Conservation (phyloP, 2,329 filamentous ascomycete species). For the Exophiala lecanii-corni region DNA sequence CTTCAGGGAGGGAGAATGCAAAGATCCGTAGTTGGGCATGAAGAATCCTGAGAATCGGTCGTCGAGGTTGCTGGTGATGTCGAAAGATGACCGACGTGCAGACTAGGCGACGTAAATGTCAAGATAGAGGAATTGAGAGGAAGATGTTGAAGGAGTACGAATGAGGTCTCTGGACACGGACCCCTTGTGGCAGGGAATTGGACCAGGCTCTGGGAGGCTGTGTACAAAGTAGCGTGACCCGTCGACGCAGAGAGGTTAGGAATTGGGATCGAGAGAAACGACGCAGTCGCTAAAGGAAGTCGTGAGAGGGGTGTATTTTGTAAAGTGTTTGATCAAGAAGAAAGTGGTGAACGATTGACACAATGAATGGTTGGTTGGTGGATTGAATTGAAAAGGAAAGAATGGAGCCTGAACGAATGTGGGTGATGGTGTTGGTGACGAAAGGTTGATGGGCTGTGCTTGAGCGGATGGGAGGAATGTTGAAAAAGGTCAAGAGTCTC, state of each 20-base stretch:
- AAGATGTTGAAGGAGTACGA: slow-evolving; percentile 5
- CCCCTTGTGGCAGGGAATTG: neutral
- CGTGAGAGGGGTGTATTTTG: too few relatives aligned
- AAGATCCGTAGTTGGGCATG: slow-evolving; percentile 73
- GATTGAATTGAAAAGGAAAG: slow-evolving; percentile 13
- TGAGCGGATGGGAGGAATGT: slow-evolving; percentile 12
- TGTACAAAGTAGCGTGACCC: slow-evolving; percentile 8
- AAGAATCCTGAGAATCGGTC: slow-evolving; percentile 25
- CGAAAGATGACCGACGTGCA: too few relatives aligned
- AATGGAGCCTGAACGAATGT: slow-evolving; percentile 23
- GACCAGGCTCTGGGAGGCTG: slow-evolving; percentile 3
- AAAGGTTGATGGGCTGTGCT: slow-evolving; percentile 4
- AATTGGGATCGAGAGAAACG: slow-evolving; percentile 7
- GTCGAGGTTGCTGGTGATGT: too few relatives aligned
- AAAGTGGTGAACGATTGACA: slow-evolving; percentile 18
- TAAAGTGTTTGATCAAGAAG: too few relatives aligned
- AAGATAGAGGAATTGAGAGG: slow-evolving; percentile 2
- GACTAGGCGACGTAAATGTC: too few relatives aligned
- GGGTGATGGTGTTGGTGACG: slow-evolving; percentile 4
- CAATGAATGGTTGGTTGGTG: slow-evolving; percentile 6
- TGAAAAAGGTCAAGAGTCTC: slow-evolving; percentile 3
- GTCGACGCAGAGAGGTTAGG: slow-evolving; percentile 8
- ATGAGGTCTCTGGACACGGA: slow-evolving; percentile 11
- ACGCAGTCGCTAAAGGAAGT: slow-evolving; percentile 15
- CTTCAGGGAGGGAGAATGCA: slow-evolving; percentile 71